Percentiles rank a stretch among this genome's conserved stretches.
phyloP scores from a whole-genome alignment of 345 rosid species.

The Trapa bicornis region DNA sequence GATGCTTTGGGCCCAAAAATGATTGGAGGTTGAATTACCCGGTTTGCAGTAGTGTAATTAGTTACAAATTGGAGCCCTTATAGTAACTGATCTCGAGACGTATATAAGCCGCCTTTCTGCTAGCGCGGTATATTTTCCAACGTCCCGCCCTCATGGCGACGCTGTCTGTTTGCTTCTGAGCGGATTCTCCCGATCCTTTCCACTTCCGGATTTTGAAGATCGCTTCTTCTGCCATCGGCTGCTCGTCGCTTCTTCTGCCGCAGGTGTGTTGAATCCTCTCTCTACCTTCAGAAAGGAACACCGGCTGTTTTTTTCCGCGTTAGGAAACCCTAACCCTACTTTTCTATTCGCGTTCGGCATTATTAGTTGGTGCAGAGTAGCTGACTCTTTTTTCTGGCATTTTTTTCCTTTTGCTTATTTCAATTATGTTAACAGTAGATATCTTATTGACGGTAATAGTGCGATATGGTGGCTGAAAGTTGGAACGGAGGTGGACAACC shows the following conservation, averaged over 20 bases:
- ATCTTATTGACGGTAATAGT: neutral
- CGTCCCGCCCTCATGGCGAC: neutral
- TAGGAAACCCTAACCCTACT: constrained; percentile 4
- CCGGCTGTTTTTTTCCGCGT: neutral
- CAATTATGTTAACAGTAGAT: too few species aligned
- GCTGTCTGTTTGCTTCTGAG: neutral
- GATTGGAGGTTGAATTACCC: neutral
- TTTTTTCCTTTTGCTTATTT: neutral
- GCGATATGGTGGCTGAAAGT: constrained; percentile 61
- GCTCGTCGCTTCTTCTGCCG: neutral
- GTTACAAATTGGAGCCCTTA: neutral
- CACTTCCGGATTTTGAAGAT: neutral
- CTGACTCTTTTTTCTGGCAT: too few species aligned
- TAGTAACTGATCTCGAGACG: neutral
- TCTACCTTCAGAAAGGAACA: neutral
- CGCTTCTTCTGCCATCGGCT: neutral
- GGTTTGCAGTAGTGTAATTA: neutral
- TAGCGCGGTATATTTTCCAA: neutral
- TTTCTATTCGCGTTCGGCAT: neutral
- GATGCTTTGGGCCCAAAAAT: neutral
- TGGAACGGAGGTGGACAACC: constrained; percentile 43
- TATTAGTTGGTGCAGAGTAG: neutral
- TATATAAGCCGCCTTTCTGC: neutral
- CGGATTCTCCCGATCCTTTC: neutral
- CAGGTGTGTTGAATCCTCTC: neutral